Evolutionary conservation across 192 early-diverging fungal species (phyloP).

Genomic region (Coemansia sp.): DNA sequence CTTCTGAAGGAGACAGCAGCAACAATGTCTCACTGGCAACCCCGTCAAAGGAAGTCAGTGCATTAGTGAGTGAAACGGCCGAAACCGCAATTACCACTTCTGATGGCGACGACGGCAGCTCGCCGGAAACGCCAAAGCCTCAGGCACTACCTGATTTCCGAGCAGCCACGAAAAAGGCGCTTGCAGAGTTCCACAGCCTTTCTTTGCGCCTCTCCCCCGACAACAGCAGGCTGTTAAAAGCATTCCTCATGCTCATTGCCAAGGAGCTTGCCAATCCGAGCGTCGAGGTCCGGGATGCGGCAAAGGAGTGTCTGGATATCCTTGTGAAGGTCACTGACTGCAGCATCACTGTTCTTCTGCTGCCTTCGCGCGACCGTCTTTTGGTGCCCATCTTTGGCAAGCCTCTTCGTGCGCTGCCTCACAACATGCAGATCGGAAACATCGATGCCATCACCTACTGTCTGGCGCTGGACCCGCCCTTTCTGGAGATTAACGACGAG

Average conservation of each 20-base stretch:
- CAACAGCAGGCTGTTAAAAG: constrained; percentile 39
- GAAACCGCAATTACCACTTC: constrained; percentile 1
- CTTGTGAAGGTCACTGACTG: constrained; percentile 77
- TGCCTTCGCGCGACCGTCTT: constrained; percentile 80
- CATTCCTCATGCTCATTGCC: constrained; percentile 64
- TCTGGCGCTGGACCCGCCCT: constrained; percentile 79
- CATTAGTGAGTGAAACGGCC: neutral
- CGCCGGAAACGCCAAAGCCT: neutral
- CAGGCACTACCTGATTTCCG: neutral
- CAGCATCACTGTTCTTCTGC: constrained; percentile 82
- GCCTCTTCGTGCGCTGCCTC: constrained; percentile 91
- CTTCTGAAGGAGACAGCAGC: neutral
- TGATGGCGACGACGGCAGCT: constrained; percentile 1
- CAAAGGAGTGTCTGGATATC: constrained; percentile 77
- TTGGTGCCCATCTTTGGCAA: constrained; percentile 94
- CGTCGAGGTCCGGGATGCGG: constrained; percentile 80
- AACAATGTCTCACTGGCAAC: neutral
- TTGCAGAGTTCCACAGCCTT: constrained; percentile 32
- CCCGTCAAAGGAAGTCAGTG: neutral
- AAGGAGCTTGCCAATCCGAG: constrained; percentile 93
- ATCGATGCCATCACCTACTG: constrained; percentile 99
- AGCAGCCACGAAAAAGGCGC: constrained; percentile 8
- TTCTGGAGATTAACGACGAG: constrained; percentile 90
- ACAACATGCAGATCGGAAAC: constrained; percentile 97
- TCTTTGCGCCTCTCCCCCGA: constrained; percentile 32